A percentile compares a stretch with the other conserved stretches of the same genome.
Conservation (phyloP, 2,329 filamentous ascomycete species). For the Fusarium lyarnte region DNA sequence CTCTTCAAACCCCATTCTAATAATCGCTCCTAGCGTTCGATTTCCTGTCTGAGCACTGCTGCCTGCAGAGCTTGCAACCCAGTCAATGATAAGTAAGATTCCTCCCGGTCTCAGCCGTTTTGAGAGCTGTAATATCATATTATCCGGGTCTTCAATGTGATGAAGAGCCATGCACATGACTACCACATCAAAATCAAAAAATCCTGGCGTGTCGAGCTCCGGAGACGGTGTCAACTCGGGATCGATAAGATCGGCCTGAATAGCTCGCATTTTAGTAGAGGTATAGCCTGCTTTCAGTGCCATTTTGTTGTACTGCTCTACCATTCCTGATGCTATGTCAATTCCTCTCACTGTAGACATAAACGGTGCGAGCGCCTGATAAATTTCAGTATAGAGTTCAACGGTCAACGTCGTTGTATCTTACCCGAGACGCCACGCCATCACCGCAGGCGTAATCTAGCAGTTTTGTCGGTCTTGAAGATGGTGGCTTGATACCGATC, state of each 20-base stretch:
- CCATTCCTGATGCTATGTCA: constrained; percentile 49
- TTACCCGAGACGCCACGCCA: constrained; percentile 44
- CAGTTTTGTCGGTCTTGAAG: constrained; percentile 27
- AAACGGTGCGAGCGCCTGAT: constrained; percentile 46
- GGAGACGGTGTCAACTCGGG: constrained; percentile 30
- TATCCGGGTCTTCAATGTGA: constrained; percentile 45
- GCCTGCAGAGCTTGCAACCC: constrained; percentile 33
- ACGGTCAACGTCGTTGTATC: neutral
- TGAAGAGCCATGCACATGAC: constrained; percentile 51
- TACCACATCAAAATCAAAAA: constrained; percentile 45
- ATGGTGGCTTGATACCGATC: constrained; percentile 34
- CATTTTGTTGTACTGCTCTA: constrained; percentile 45
- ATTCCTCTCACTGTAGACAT: constrained; percentile 46
- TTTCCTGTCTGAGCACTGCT: neutral
- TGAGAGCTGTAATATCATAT: constrained; percentile 43
- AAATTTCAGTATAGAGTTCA: neutral
- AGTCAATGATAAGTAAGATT: constrained; percentile 48
- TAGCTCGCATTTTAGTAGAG: constrained; percentile 43
- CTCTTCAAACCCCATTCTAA: constrained; percentile 39
- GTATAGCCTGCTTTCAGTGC: constrained; percentile 39
- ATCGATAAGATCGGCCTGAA: constrained; percentile 45
- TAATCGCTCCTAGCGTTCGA: constrained; percentile 21
- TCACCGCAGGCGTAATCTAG: constrained; percentile 48
- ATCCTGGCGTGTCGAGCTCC: constrained; percentile 33
- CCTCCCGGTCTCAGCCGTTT: constrained; percentile 45